Evolutionary conservation across 805 yeast genomes (phyloP).

Genomic region (Saccharomyces paradoxus): DNA sequence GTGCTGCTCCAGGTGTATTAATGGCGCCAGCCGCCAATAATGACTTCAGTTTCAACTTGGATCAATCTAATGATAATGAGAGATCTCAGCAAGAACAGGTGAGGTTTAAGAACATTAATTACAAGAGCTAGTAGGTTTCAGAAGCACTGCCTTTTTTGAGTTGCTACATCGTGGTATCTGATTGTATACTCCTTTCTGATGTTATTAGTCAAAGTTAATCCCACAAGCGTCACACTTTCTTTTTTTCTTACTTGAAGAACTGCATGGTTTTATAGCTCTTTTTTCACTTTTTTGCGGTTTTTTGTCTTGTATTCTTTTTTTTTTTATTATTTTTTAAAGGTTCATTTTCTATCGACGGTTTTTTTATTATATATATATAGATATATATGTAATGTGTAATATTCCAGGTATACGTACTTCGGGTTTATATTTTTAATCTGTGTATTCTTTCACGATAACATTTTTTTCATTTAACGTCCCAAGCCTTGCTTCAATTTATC

Average conservation of each 20-base stretch:
- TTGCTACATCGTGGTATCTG: not conserved
- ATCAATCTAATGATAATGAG: slow-evolving; percentile 6
- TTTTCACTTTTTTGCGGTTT: not conserved
- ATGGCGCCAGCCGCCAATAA: slow-evolving; percentile 4
- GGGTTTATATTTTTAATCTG: not conserved
- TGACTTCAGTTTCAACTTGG: slow-evolving; percentile 17
- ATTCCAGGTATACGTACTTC: not conserved
- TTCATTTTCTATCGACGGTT: not conserved
- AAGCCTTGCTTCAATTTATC: not conserved
- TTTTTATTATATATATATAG: not conserved
- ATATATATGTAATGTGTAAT: not conserved
- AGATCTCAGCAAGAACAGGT: slow-evolving; percentile 11
- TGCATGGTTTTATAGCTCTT: not conserved
- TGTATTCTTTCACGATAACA: not conserved
- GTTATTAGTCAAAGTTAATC: not conserved
- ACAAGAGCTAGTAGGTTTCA: slow-evolving; percentile 9
- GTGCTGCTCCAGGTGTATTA: not conserved
- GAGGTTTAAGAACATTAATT: slow-evolving; percentile 21
- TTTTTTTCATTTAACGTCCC: not conserved
- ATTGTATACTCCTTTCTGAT: not conserved
- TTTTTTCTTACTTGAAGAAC: not conserved
- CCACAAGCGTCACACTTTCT: not conserved
- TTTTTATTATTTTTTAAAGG: not conserved
- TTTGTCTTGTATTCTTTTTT: not conserved
- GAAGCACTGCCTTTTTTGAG: not conserved